Evolutionary conservation across 2,329 filamentous ascomycete genomes (phyloP).

Genomic region (Aspergillus ochraceoroseus): DNA sequence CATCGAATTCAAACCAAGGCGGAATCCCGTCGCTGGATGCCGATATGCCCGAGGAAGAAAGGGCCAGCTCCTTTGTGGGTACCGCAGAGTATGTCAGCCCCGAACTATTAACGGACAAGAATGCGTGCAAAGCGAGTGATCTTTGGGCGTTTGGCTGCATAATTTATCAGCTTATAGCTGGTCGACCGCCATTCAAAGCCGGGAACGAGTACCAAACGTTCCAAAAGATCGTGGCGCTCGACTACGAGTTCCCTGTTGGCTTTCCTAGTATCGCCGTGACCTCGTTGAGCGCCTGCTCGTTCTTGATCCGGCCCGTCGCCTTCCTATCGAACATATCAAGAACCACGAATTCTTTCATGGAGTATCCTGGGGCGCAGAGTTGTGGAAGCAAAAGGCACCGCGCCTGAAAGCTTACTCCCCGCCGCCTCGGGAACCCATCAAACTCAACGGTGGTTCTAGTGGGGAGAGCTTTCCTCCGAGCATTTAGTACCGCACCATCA

Average conservation of each 20-base stretch:
- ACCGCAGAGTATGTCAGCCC: conserved; percentile 98
- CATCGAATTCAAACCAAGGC: conserved; percentile 46
- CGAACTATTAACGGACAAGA: conserved; percentile 93
- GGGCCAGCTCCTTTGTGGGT: conserved; percentile 91
- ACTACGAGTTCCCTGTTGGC: conserved; percentile 86
- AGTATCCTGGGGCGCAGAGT: conserved; percentile 70
- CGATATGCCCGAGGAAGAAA: conserved; percentile 59
- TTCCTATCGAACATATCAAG: conserved; percentile 94
- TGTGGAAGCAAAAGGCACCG: conserved; percentile 90
- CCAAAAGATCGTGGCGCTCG: conserved; percentile 91
- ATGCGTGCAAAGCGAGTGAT: conserved; percentile 94
- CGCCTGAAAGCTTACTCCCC: conserved; percentile 78
- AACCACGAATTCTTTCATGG: conserved; percentile 94
- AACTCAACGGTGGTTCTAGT: conserved; percentile 56
- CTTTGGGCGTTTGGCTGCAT: conserved; percentile 99
- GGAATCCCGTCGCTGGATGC: conserved; percentile 47
- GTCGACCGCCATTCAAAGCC: conserved; percentile 94
- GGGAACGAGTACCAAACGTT: conserved; percentile 95
- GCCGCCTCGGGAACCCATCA: conserved; percentile 70
- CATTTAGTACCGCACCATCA: conserved; percentile 39
- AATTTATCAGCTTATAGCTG: conserved; percentile 90
- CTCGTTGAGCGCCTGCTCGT: conserved; percentile 87
- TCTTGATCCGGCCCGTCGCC: conserved; percentile 72
- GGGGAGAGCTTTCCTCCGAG: conserved; percentile 43
- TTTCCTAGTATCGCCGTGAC: conserved; percentile 80